These are phyloP conservation scores for Phytophthora kernoviae DNA, from an alignment of 352 stramenopile species.

Conservation along the genomic window DNA sequence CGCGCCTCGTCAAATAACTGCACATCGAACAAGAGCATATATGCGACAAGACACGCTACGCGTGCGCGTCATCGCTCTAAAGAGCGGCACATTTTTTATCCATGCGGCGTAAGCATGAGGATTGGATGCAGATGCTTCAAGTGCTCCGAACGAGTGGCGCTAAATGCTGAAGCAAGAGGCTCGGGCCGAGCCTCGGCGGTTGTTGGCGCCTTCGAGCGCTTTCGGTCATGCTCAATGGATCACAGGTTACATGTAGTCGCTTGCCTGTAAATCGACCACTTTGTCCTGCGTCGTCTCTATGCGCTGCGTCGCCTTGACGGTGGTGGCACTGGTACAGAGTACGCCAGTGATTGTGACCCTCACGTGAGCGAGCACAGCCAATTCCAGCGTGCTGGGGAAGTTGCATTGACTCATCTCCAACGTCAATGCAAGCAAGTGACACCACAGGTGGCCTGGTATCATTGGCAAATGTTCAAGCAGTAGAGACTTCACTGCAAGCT, in stretches of 20 bases:
- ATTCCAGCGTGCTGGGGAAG: slow-evolving; percentile 3
- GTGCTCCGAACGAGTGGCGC: too few species aligned
- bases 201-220: not conserved
- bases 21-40: not conserved
- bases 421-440: slow-evolving; percentile 23
- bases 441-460: slow-evolving; percentile 4
- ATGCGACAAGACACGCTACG: slow-evolving; percentile 13
- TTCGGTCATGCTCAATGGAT: not conserved
- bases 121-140: too few species aligned
- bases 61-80: not conserved
- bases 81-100: too few species aligned
- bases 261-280: not conserved
- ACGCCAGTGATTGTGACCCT: slow-evolving; percentile 15
- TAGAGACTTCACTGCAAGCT: too few species aligned
- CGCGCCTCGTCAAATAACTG: too few species aligned
- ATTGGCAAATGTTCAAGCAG: too few species aligned
- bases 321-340: slow-evolving; percentile 21
- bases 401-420: slow-evolving; percentile 7
- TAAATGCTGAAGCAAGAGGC: too few species aligned
- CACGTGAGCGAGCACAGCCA: not conserved
- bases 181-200: too few species aligned
- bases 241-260: too few species aligned
- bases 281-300: slow-evolving; percentile 11
- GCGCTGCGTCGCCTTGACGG: slow-evolving; percentile 14
- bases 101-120: too few species aligned